phyloP scores from a whole-genome alignment of 805 yeast genomes.

The Ascoidea tarda region DNA sequence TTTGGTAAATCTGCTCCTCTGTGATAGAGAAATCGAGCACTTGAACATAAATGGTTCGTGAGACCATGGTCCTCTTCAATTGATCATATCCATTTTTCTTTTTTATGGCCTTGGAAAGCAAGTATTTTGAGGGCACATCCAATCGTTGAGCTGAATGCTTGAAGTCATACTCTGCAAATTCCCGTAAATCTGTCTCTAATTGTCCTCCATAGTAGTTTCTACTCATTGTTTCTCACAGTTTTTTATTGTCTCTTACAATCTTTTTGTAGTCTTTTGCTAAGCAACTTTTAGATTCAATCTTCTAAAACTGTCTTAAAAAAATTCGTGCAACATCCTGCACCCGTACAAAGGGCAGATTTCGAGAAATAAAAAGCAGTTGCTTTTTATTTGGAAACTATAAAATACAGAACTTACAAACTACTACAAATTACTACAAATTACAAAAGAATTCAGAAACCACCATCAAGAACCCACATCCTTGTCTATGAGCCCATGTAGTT shows the following conservation, averaged over 20 bases:
- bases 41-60: conserved; percentile 82
- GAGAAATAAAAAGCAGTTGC: not conserved
- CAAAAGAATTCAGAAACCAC: not conserved
- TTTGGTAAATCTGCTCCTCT: conserved; percentile 86
- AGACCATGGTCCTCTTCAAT: conserved; percentile 47
- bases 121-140: conserved; percentile 59
- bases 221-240: not conserved
- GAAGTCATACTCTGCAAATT: conserved; percentile 40
- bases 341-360: not conserved
- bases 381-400: too few species aligned
- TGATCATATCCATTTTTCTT: conserved; percentile 39
- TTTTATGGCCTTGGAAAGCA: conserved; percentile 49
- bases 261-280: not conserved
- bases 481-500: not conserved
- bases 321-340: not conserved
- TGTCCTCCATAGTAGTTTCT: not conserved
- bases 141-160: conserved; percentile 51
- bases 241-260: not conserved
- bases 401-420: too few species aligned
- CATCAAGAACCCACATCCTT: not conserved
- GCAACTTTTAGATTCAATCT: not conserved
- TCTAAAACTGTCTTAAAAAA: not conserved
- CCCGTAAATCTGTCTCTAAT: conserved; percentile 17
- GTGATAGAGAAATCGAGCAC: conserved; percentile 82
- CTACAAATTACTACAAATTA: too few species aligned